Base-by-base conservation (phyloP, 2,329 filamentous ascomycete species). In the Coniochaeta sp. region DNA sequence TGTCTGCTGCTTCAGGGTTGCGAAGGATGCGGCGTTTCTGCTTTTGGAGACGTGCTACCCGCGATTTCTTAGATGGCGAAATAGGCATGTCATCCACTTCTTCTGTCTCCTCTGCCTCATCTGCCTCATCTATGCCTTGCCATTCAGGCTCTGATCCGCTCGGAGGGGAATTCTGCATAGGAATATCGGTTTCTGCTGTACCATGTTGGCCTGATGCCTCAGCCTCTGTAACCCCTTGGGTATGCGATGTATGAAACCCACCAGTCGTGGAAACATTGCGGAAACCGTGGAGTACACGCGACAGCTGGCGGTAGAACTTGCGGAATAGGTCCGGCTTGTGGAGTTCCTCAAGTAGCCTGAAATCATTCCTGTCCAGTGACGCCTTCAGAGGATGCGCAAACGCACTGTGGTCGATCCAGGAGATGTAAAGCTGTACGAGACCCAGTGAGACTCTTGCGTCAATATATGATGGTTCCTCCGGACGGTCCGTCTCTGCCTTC, bases 1-100 rank as follows among this genome's bases (percentile, higher is more conserved):
- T 75, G 44, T 81, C 75, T 47, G 81, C 76, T 0, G 81, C 80
- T 40, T 77, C 72, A 58, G 77, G 75, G 67, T 87, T 77, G 40
- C 80, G 76, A 11, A 79, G 71, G 19, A 79, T 71, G 24, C 78
- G 80, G 54, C 77, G 74, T 61, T 77, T 78, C 12, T 24, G 6
- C 2, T 14, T 7, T 12, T 52, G 19, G 43, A 47, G 43, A 24
- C 47, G 47, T 52, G 47, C 7, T 22, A 52, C 14, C 22, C 47
- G 47, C 47, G 47, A 28, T 62, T 77, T 81, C 65, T 76, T 74
- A 19, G 76, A 70, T n/a, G 75, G 70, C 43, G 68, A 61, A n/a
- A 63, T 60, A 19, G 67, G 68, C 38, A 63, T 62, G 17, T 67
- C 65, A 28, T 72, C 73, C 17, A 67, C 50, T 22, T 56, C 57